A percentile compares a stretch with the other conserved stretches of the same genome.
Conservation (phyloP, 805 yeast species). For the Pichia nakasei region DNA sequence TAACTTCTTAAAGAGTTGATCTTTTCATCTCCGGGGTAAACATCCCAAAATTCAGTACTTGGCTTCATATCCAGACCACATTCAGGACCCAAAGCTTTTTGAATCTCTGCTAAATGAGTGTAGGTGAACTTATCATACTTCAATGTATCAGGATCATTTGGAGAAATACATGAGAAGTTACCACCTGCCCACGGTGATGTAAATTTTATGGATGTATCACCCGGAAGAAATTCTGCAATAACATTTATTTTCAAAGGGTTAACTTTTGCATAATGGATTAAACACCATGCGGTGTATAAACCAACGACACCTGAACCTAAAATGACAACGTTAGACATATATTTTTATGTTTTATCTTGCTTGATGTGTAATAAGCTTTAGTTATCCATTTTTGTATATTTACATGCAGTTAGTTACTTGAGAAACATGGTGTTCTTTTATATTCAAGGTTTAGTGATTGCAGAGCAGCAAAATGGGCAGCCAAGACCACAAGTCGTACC, state of each 20-base stretch:
- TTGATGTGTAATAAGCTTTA: too few relatives aligned
- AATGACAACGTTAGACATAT: slow-evolving; percentile 14
- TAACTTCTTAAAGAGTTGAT: slow-evolving; percentile 39
- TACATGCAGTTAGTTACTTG: too few relatives aligned
- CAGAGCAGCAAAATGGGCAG: too few relatives aligned
- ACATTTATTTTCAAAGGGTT: slow-evolving; percentile 39
- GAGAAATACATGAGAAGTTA: slow-evolving; percentile 51
- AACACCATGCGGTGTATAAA: slow-evolving; percentile 46
- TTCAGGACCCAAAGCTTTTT: slow-evolving; percentile 35
- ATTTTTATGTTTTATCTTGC: not conserved
- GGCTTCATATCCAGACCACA: slow-evolving; percentile 46
- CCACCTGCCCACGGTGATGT: slow-evolving; percentile 80
- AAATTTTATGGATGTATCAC: slow-evolving; percentile 63
- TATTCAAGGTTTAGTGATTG: too few relatives aligned
- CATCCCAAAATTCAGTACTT: slow-evolving; percentile 51
- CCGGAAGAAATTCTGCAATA: slow-evolving; percentile 62
- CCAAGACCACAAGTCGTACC: too few relatives aligned
- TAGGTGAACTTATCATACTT: slow-evolving; percentile 51
- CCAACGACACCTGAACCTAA: slow-evolving; percentile 59
- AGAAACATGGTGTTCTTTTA: too few relatives aligned
- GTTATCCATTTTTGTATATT: too few relatives aligned
- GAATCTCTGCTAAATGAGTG: slow-evolving; percentile 34
- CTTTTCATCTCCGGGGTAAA: slow-evolving; percentile 36
- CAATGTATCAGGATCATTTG: slow-evolving; percentile 40
- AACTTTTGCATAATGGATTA: slow-evolving; percentile 34